Evolutionary conservation across 2,329 filamentous ascomycete species (phyloP).

Genomic region (Ciborinia camelliae): DNA sequence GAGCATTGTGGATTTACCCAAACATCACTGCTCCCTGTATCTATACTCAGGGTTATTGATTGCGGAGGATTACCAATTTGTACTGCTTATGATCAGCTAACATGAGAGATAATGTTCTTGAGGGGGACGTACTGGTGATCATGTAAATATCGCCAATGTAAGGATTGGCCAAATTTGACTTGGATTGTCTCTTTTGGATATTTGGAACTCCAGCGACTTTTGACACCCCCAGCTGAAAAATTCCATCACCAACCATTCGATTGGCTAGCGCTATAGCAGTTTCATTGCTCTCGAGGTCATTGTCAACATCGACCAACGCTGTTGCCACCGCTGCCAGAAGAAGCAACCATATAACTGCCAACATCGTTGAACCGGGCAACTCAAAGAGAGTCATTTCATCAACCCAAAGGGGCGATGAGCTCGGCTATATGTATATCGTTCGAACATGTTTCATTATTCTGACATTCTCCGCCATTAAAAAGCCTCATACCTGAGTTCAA

Average conservation of each 20-base stretch:
- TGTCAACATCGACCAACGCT: not conserved
- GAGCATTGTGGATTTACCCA: constrained; percentile 17
- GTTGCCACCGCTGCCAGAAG: not conserved
- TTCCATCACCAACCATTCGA: not conserved
- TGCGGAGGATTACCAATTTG: constrained; percentile 16
- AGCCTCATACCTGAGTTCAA: not conserved
- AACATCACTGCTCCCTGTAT: constrained; percentile 16
- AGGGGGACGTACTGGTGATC: constrained; percentile 2
- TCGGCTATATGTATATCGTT: constrained; percentile 6
- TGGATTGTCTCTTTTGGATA: not conserved
- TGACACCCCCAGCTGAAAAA: constrained; percentile 10
- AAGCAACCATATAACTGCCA: not conserved
- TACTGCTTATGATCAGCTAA: constrained; percentile 6
- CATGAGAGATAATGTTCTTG: not conserved
- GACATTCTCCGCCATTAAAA: not conserved
- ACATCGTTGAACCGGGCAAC: not conserved
- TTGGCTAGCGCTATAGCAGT: not conserved
- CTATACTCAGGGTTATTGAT: constrained; percentile 9
- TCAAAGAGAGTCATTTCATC: not conserved
- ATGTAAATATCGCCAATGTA: constrained; percentile 16
- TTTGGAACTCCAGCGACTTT: constrained; percentile 5
- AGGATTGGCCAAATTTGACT: constrained; percentile 9
- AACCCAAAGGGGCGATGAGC: not conserved
- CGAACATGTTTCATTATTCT: not conserved
- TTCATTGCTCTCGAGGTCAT: not conserved